phyloP scores from a whole-genome alignment of 306 rosid species.

The Glycyrrhiza uralensis region DNA sequence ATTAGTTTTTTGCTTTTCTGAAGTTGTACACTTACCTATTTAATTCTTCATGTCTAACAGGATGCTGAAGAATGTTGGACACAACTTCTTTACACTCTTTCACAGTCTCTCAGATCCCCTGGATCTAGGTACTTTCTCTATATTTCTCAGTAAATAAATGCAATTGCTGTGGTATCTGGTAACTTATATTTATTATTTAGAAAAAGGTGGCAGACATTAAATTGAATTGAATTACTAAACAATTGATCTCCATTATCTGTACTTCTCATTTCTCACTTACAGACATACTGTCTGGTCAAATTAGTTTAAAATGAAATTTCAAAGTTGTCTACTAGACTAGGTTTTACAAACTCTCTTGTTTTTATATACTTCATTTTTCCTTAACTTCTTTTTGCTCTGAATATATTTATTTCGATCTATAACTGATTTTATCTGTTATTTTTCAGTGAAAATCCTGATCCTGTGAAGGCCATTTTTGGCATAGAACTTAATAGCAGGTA shows the following conservation, averaged over 20 bases:
- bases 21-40: conserved; percentile 5
- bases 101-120: conserved; percentile 79
- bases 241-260: not conserved
- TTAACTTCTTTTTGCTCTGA: not conserved
- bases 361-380: conserved; percentile 11
- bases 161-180: conserved; percentile 5
- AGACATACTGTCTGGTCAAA: not conserved
- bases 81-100: conserved; percentile 88
- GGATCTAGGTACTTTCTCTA: conserved; percentile 62
- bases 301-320: conserved; percentile 5
- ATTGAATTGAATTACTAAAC: not conserved
- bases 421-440: conserved; percentile 12
- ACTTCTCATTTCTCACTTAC: conserved; percentile 12
- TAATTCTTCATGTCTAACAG: conserved; percentile 44
- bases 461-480: conserved; percentile 83
- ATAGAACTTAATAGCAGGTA: conserved; percentile 87
- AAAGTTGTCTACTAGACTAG: not conserved
- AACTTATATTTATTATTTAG: conserved; percentile 7
- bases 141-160: conserved; percentile 1
- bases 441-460: conserved; percentile 75
- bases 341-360: not conserved
- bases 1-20: not conserved
- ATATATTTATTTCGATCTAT: conserved; percentile 1
- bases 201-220: not conserved
- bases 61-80: conserved; percentile 99